Base-by-base conservation (phyloP, 2,329 filamentous ascomycete species). In the Huntiella omanensis region DNA sequence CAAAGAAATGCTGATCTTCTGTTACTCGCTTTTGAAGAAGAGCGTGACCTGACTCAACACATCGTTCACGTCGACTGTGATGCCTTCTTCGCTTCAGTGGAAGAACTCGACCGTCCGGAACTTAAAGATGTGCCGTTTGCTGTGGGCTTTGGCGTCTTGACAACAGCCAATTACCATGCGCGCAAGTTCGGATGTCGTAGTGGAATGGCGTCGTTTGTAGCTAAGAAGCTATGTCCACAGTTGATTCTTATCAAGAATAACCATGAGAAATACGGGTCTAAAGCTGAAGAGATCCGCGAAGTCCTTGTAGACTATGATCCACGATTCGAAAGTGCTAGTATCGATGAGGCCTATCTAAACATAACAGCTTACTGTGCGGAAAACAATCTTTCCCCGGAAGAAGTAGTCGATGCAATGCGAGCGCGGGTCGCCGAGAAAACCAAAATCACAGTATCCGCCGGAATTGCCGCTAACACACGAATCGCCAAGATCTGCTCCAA, bases 401-500 rank as follows among this genome's bases (percentile, higher is more conserved):
- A 84, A 28, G 83, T 70, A 0, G 82, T 95, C 10, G 69, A 75
- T 39, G 77, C 87, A 54, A 75, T 96, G 65, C 76, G 91, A 7
- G 68, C 68, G 8, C 77, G 93, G 55, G 75, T 98, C 1, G 69
- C 80, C 34, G 72, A 83, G 50, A 77, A 73, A 55, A 81, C 85
- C 0, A 76, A 80, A 35, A 79, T 98, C 48, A 95, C 87, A 0
- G 80, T 98, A 3, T 95, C 87, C 12, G 91, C 88, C 1, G 91
- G 91, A 1, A 94, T 98, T 50, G 88, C 86, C 1, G 82, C 85
- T 1, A 98, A 98, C 59, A 80, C 87, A 0, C 88, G 86, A 57
- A 68, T 98, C 11, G 88, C 91, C 28, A 98, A 98, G 62, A 94
- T 98, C 32, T 85, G 82, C 55, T 93, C 85, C 13, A 95, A 98